Conservation (phyloP, 1,284 basidiomycete species). For the Rhodotorula glutinis region DNA sequence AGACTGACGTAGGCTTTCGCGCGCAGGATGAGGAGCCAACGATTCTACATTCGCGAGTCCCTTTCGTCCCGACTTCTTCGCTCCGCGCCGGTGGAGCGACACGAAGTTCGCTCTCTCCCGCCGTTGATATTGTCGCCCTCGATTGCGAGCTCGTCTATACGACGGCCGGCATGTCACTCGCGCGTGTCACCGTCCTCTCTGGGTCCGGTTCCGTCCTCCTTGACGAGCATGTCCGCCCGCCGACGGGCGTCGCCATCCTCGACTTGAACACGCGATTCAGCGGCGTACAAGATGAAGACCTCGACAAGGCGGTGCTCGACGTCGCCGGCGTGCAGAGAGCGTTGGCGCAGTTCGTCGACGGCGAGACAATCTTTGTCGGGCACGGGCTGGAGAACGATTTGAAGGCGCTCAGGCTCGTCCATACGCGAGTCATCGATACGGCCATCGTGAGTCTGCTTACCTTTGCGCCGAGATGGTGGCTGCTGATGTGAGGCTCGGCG, state of each 20-base stretch:
- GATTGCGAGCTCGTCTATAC: conserved; percentile 93
- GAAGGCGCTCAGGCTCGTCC: conserved; percentile 77
- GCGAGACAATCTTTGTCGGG: conserved; percentile 59
- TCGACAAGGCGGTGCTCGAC: conserved; percentile 61
- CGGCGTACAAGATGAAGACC: conserved; percentile 66
- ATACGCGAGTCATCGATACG: conserved; percentile 77
- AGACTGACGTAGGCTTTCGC: neutral
- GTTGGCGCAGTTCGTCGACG: conserved; percentile 62
- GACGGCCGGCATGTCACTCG: conserved; percentile 79
- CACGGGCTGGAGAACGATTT: conserved; percentile 77
- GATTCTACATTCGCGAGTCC: conserved; percentile 67
- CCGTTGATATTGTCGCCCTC: conserved; percentile 59
- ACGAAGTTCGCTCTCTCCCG: neutral
- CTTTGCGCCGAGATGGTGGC: too few relatives aligned
- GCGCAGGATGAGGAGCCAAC: conserved; percentile 64
- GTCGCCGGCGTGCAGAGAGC: conserved; percentile 64
- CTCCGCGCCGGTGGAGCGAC: conserved; percentile 21
- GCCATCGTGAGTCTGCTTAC: conserved; percentile 52
- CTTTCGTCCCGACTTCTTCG: conserved; percentile 61
- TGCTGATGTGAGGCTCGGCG: too few relatives aligned
- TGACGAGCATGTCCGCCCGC: conserved; percentile 77
- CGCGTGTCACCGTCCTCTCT: conserved; percentile 80
- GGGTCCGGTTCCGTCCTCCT: conserved; percentile 67
- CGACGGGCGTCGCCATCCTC: conserved; percentile 68
- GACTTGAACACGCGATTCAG: conserved; percentile 88